Conservation (phyloP, 768 basidiomycete species). For the Rhodotorula kratochvilovae region DNA sequence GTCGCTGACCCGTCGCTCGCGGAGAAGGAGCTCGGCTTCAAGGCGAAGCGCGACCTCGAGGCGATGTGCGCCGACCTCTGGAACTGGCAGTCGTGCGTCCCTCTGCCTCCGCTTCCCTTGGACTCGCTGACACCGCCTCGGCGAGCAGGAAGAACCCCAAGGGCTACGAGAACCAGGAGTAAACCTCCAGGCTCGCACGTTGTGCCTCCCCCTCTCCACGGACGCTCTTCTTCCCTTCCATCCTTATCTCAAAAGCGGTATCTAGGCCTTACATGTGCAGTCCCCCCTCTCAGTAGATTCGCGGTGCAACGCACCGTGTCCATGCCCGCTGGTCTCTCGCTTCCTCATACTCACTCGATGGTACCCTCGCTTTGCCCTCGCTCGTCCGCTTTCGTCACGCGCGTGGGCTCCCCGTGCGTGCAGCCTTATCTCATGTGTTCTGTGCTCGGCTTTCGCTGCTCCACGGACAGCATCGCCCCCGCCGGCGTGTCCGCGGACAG, state of each 20-base stretch:
- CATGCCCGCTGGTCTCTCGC: no score
- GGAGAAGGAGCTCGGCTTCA: conserved; percentile 87
- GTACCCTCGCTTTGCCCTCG: no score
- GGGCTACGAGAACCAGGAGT: conserved; percentile 26
- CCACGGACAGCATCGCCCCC: no score
- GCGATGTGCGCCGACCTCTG: conserved; percentile 95
- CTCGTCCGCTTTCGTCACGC: no score
- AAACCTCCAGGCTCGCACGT: background rate
- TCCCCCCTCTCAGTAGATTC: background rate
- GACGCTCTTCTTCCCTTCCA: background rate
- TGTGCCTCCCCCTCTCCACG: background rate
- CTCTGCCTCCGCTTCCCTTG: no score
- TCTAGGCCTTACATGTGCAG: background rate
- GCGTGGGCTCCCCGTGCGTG: no score
- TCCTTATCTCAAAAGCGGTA: background rate
- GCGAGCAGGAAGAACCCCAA: conserved; percentile 32
- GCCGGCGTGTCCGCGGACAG: no score
- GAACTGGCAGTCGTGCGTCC: conserved; percentile 78
- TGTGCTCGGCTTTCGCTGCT: no score
- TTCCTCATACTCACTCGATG: no score
- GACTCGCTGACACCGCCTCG: background rate
- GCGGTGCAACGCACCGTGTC: background rate
- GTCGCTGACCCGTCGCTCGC: conserved; percentile 90
- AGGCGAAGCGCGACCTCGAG: conserved; percentile 70
- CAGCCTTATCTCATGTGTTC: no score